These are phyloP conservation scores for Metarhizium anisopliae DNA, from an alignment of 2,329 filamentous ascomycete species.

Conservation along the genomic window DNA sequence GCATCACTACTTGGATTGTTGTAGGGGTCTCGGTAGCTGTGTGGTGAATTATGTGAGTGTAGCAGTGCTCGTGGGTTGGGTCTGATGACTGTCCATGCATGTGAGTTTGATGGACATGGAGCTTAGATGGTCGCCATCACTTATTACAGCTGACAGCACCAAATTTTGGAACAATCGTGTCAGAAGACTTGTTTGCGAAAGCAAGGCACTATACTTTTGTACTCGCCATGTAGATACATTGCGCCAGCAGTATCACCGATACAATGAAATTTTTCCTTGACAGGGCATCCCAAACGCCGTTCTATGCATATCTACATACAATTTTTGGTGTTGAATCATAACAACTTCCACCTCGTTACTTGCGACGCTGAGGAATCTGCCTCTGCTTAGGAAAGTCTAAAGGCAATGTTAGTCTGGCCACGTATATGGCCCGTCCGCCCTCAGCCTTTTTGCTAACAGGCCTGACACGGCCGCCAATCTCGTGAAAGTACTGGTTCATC, in stretches of 20 bases:
- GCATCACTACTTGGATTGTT: too few relatives aligned
- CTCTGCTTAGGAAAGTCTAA: conserved; percentile 68
- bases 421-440: conserved; percentile 36
- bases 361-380: conserved; percentile 23
- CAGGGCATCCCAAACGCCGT: conserved; percentile 3
- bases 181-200: background rate
- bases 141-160: too few relatives aligned
- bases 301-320: conserved; percentile 5
- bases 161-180: too few relatives aligned
- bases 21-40: too few relatives aligned
- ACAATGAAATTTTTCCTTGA: background rate
- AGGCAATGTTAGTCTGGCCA: conserved; percentile 69
- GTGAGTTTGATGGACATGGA: too few relatives aligned
- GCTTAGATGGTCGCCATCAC: too few relatives aligned
- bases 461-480: conserved; percentile 64
- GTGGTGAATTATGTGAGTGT: too few relatives aligned
- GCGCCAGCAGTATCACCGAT: background rate
- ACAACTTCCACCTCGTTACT: conserved; percentile 1
- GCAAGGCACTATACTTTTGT: background rate
- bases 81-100: too few relatives aligned
- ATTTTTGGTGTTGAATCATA: background rate
- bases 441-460: conserved; percentile 52
- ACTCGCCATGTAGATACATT: background rate
- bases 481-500: conserved; percentile 63
- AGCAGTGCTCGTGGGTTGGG: too few relatives aligned